phyloP scores from a whole-genome alignment of 257 asterid genomes.

The Lithospermum erythrorhizon region DNA sequence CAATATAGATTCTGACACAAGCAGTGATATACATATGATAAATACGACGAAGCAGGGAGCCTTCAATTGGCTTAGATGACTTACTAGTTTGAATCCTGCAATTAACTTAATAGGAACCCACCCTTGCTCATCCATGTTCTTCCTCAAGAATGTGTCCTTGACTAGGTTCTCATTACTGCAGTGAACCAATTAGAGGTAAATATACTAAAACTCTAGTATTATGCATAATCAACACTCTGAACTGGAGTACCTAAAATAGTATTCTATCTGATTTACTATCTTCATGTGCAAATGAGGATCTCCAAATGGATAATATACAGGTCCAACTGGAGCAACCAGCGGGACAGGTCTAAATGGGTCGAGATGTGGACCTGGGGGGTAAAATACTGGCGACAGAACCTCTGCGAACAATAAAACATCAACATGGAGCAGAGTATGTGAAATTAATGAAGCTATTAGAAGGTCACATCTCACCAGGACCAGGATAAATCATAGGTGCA shows the following conservation, averaged over 20 bases:
- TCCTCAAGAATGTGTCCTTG: constrained; percentile 49
- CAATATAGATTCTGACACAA: no score
- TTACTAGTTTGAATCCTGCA: constrained; percentile 59
- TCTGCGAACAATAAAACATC: constrained; percentile 33
- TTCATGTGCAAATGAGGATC: constrained; percentile 48
- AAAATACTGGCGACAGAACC: constrained; percentile 12
- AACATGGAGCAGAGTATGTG: constrained; percentile 3
- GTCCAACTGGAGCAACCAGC: constrained; percentile 35
- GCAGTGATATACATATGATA: no score
- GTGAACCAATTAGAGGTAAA: background rate
- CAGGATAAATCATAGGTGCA: constrained; percentile 43
- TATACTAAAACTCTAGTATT: background rate
- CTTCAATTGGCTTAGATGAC: constrained; percentile 7
- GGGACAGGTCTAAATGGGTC: constrained; percentile 44
- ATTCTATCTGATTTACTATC: constrained; percentile 56
- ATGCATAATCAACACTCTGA: background rate
- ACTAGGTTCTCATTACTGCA: constrained; percentile 59
- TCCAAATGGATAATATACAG: constrained; percentile 22
- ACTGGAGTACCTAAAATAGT: constrained; percentile 54
- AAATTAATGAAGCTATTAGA: constrained; percentile 2
- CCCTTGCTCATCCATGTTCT: constrained; percentile 63
- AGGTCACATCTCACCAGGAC: constrained; percentile 24
- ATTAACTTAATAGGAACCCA: constrained; percentile 56
- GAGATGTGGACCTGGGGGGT: constrained; percentile 34
- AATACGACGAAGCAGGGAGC: no score